These are phyloP conservation scores for Pestalotiopsis sp. DNA, from an alignment of 2,329 filamentous ascomycete species.

Conservation along the genomic window DNA sequence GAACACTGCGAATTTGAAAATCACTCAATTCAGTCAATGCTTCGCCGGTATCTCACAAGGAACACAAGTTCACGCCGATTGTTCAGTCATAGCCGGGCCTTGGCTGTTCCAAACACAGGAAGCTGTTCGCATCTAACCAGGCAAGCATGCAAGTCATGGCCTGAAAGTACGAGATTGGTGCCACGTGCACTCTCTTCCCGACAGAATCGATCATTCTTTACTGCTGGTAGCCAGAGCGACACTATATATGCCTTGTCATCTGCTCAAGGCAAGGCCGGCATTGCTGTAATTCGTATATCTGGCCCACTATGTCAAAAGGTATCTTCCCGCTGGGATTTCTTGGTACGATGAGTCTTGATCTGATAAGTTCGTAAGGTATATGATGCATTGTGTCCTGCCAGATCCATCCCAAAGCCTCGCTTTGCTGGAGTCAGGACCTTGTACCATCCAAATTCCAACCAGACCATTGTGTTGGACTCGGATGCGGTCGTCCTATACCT, in stretches of 20 bases:
- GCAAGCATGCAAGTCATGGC: background rate
- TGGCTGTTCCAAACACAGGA: background rate
- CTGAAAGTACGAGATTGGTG: background rate
- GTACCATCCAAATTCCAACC: conserved; percentile 49
- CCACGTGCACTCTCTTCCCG: no score
- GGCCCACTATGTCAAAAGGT: conserved; percentile 67
- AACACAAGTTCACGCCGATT: background rate
- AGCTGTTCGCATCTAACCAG: background rate
- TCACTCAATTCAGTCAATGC: conserved; percentile 13
- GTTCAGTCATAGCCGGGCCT: background rate
- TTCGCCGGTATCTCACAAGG: conserved; percentile 8
- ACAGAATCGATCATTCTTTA: background rate
- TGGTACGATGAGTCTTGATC: conserved; percentile 22
- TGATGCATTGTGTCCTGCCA: conserved; percentile 50
- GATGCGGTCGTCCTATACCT: conserved; percentile 83
- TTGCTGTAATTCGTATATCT: conserved; percentile 87
- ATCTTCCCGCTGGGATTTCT: conserved; percentile 2
- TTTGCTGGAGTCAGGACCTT: conserved; percentile 76
- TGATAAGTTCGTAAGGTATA: conserved; percentile 42
- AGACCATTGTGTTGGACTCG: conserved; percentile 69
- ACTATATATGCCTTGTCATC: conserved; percentile 96
- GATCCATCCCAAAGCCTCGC: conserved; percentile 47
- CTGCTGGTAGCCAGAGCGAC: conserved; percentile 34
- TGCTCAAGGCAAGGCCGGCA: conserved; percentile 81
- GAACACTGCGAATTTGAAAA: background rate